Evolutionary conservation across 192 early-diverging fungal genomes (phyloP).

Genomic region (Umbelopsis sp.): DNA sequence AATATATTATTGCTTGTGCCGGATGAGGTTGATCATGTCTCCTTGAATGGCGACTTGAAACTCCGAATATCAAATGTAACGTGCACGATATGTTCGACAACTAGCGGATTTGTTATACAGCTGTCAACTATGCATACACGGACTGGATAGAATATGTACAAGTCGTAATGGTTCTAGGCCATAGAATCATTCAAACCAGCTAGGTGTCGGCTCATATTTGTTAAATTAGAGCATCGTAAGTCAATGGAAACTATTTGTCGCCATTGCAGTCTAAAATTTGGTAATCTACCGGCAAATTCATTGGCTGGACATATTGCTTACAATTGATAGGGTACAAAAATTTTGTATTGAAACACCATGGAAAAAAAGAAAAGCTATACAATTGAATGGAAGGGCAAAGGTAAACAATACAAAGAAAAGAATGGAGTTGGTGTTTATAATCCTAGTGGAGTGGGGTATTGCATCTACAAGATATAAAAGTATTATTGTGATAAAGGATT

Average conservation of each 20-base stretch:
- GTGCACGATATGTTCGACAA: no score
- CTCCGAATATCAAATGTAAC: no score
- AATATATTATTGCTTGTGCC: no score
- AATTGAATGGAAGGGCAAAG: not conserved
- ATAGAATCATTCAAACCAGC: no score
- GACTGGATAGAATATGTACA: no score
- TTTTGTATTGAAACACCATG: no score
- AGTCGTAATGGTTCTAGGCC: no score
- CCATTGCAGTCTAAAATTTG: constrained; percentile 4
- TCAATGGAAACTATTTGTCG: not conserved
- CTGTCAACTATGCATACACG: no score
- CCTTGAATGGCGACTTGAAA: no score
- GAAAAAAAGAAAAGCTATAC: constrained; percentile 18
- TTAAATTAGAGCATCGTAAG: not conserved
- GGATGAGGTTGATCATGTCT: no score
- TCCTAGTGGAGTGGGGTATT: constrained; percentile 15
- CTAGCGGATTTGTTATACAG: no score
- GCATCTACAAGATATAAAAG: not conserved
- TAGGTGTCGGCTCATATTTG: not conserved
- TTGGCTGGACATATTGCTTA: not conserved
- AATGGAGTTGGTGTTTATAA: not conserved
- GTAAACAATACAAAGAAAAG: constrained; percentile 16
- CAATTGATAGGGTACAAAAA: not conserved
- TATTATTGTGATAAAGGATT: not conserved
- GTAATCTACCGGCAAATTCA: not conserved